phyloP scores from a whole-genome alignment of 805 yeast genomes.

The Candida alai region DNA sequence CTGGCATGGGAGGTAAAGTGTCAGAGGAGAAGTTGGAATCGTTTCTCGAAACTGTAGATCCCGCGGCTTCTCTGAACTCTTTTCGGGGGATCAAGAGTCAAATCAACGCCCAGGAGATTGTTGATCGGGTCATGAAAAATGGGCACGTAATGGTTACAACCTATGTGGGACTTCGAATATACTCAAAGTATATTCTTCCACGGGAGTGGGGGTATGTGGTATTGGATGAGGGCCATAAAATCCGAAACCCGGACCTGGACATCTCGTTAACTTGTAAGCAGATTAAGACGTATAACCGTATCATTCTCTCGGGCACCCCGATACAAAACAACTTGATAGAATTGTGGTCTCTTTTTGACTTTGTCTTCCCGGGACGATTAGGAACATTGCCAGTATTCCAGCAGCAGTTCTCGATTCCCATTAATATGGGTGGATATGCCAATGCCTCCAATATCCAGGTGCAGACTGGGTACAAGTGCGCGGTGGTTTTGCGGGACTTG shows the following conservation, averaged over 20 bases:
- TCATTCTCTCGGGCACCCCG: conserved; percentile 93
- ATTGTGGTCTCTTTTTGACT: conserved; percentile 93
- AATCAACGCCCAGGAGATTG: conserved; percentile 42
- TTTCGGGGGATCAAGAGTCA: conserved; percentile 27
- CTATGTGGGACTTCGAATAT: conserved; percentile 77
- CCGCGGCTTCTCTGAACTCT: conserved; percentile 17
- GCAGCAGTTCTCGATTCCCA: conserved; percentile 87
- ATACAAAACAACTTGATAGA: conserved; percentile 91
- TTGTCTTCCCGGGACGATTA: conserved; percentile 88
- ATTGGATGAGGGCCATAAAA: conserved; percentile 95
- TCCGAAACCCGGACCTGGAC: conserved; percentile 89
- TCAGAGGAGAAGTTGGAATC: conserved; percentile 51
- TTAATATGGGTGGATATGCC: conserved; percentile 96
- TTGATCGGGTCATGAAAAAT: conserved; percentile 53
- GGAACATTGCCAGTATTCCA: conserved; percentile 96
- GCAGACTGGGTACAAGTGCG: conserved; percentile 94
- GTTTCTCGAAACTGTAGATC: conserved; percentile 43
- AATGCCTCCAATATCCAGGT: conserved; percentile 95
- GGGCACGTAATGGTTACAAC: conserved; percentile 92
- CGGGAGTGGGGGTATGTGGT: conserved; percentile 86
- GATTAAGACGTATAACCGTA: conserved; percentile 75
- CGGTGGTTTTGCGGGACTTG: conserved; percentile 81
- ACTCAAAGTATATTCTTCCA: conserved; percentile 59
- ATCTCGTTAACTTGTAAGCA: conserved; percentile 84
- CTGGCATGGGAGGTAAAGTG: conserved; percentile 57